Evolutionary conservation across 495 filamentous ascomycete genomes (phyloP), one percentile per base, ranked within the genome.

Genomic region (Aspergillus wentii): DNA sequence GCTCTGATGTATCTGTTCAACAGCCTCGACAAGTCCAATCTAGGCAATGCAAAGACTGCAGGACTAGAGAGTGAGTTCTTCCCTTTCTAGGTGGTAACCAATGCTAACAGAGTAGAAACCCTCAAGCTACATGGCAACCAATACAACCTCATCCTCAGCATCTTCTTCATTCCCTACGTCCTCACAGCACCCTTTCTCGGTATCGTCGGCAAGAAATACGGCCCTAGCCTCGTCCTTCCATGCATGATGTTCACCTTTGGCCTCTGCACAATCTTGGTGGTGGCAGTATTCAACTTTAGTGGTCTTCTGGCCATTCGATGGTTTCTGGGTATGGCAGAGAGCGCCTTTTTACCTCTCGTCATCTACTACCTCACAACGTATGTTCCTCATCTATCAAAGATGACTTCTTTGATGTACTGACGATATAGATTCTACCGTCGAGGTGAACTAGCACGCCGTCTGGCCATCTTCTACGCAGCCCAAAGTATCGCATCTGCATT

Each of bases 161-260:
- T 86, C 40, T 88, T 88, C 65, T 86, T 82, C 58, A 65, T 86
- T 10, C 83, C 83, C 7, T 86, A 82, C 47, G 80, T 85, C 34
- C 43, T 85, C 17, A 78, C 71, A 32, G 80, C 76, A 2, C 80
- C 78, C 3, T 72, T 73, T 1, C 38, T 84, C 29, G 78, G 71
- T 8, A 79, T 88, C 58, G 44, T 82, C 3, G 79, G 77, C 18
- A 84, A 86, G 61, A 81, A 74, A 43, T 79, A 68, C 40, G 79
- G 79, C 2, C 77, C 79, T 0, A 63, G 72, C 34, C 64, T 68
- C 2, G 74, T 81, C 15, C 64, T 86, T 4, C 78, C 82, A 1
- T 43, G 74, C 22, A 60, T 83, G 63, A 86, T 85, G 80, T 69
- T 82, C 53, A 64, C 57, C 18, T 84, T 82, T 46, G 79, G 80